Evolutionary conservation across 805 yeast genomes (phyloP).

Genomic region (Candida broadrunensis): DNA sequence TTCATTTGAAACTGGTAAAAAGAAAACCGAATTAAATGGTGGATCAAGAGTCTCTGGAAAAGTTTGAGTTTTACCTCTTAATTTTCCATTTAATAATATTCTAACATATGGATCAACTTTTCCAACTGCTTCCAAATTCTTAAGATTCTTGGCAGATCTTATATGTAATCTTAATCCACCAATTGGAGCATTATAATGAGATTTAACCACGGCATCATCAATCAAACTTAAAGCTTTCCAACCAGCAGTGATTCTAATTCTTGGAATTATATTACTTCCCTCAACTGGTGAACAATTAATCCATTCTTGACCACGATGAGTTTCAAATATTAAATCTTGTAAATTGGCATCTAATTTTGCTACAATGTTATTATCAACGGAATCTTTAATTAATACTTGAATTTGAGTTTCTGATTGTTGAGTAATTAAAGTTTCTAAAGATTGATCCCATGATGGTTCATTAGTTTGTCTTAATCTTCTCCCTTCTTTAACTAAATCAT

Average conservation of each 20-base stretch:
- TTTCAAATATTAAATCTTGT: constrained; percentile 52
- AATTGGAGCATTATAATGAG: constrained; percentile 53
- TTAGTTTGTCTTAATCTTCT: constrained; percentile 65
- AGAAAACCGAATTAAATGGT: constrained; percentile 54
- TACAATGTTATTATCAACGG: constrained; percentile 51
- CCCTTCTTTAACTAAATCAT: constrained; percentile 50
- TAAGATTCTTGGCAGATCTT: constrained; percentile 49
- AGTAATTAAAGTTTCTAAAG: constrained; percentile 58
- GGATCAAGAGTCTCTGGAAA: constrained; percentile 57
- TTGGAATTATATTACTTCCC: constrained; percentile 35
- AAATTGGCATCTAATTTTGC: constrained; percentile 52
- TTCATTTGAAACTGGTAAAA: constrained; percentile 58
- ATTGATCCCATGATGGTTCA: constrained; percentile 70
- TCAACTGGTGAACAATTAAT: constrained; percentile 49
- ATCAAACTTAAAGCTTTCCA: constrained; percentile 72
- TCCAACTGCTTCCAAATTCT: constrained; percentile 64
- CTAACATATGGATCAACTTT: constrained; percentile 73
- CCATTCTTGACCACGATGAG: constrained; percentile 48
- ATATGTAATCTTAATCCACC: constrained; percentile 65
- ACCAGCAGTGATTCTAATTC: constrained; percentile 50
- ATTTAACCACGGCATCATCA: constrained; percentile 43
- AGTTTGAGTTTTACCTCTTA: constrained; percentile 52
- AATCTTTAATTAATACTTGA: constrained; percentile 59
- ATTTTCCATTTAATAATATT: constrained; percentile 55
- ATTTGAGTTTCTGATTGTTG: constrained; percentile 57